These are phyloP conservation scores for Irpex lacteus DNA, from an alignment of 1,284 basidiomycete species.

Conservation along the genomic window DNA sequence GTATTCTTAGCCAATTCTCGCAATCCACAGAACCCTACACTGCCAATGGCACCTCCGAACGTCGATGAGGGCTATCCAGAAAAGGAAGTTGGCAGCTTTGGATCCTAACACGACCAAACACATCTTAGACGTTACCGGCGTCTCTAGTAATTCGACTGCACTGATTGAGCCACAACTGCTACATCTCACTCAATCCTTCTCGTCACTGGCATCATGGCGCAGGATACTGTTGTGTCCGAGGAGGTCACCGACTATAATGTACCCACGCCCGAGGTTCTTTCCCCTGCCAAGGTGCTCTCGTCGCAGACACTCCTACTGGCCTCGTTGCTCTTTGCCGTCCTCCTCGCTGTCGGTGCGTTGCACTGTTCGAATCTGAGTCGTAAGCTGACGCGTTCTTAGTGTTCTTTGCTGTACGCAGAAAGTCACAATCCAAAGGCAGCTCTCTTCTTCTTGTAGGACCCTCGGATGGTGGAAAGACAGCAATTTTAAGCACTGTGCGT, in stretches of 20 bases:
- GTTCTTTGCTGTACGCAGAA: conserved; percentile 38
- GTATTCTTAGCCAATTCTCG: too few relatives aligned
- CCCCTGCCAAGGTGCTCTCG: conserved; percentile 19
- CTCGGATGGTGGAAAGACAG: conserved; percentile 74
- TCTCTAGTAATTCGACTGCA: conserved; percentile 1
- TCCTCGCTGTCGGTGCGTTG: conserved; percentile 25
- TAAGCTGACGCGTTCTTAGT: conserved; percentile 19
- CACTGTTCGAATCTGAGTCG: not conserved
- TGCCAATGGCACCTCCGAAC: too few relatives aligned
- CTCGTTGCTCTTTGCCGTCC: conserved; percentile 23
- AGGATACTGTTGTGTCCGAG: not conserved
- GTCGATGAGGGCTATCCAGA: not conserved
- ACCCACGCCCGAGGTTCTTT: conserved; percentile 20
- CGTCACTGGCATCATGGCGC: conserved; percentile 8
- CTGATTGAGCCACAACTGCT: not conserved
- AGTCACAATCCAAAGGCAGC: conserved; percentile 47
- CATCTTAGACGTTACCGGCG: not conserved
- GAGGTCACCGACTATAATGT: conserved; percentile 1
- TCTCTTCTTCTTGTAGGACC: conserved; percentile 64
- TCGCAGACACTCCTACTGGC: conserved; percentile 24
- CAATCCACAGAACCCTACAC: too few relatives aligned
- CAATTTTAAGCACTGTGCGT: conserved; percentile 55
- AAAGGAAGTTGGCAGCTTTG: conserved; percentile 19
- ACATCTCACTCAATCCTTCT: not conserved
- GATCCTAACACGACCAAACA: conserved; percentile 25